Base-by-base conservation (phyloP, 371 early-diverging fungal genomes). In the Mortierella sp. region DNA sequence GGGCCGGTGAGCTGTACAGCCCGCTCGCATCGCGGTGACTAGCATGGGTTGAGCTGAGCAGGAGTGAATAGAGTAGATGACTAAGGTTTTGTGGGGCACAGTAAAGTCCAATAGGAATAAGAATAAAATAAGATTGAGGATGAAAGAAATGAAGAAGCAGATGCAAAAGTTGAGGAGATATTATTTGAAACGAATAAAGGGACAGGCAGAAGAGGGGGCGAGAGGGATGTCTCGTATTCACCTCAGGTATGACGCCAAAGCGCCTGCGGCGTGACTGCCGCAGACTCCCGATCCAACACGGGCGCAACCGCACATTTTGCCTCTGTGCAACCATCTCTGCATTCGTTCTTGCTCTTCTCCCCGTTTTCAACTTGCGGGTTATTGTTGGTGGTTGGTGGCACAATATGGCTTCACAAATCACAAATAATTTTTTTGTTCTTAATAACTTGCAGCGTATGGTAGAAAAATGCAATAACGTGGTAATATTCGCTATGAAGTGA, bases 1-100 rank as follows among this genome's bases (percentile, higher is more conserved):
- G 32, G 75, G 47, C 65, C 70, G 26, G 49, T 70, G 75, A 23
- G 56, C 61, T 34, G 69, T 47, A 40, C 29, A 53, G 54, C 69
- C 68, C 29, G 69, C 69, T 35, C 75, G 75, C 69, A 75, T 69
- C 31, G 72, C 63, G 62, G 62, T 65, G 79, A 73, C 73, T 55
- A 70, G 64, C 70, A 74, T 80, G 42, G 43, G 64, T 22, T 35
- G 28, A 37, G 22, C 1, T 7, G 15, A 28, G 59, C 19, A 37
- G 28, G 28, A 13, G 26, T 32, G 29, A 31, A 66, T 13, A 43
- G 51, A 59, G 23, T 8, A 64, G 58, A 40, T 10, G 57, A 3
- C 26, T 42, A 13, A 32, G 35, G 6, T 22, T n/a, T 40, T 26
- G 32, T 9, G 29, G 43, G 37, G 32, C 45, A n/a, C 19, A 19